Conservation (phyloP, 352 stramenopile species). For the Phytopythium helicoides region DNA sequence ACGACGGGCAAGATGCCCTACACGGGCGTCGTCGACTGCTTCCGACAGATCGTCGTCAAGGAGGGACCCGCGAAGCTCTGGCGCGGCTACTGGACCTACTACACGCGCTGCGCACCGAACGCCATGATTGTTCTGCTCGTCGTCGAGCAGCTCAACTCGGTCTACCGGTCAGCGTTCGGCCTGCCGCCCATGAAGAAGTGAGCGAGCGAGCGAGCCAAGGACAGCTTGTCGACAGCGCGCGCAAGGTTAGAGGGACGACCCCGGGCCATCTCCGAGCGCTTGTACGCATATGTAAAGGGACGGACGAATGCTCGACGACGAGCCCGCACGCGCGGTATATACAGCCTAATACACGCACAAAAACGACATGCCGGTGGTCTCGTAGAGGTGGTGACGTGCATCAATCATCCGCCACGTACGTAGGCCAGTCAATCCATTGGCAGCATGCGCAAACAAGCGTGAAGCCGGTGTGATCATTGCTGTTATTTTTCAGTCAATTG, state of each 20-base stretch:
- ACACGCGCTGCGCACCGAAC: slow-evolving; percentile 97
- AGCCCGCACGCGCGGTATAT: too few relatives aligned
- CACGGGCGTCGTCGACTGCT: slow-evolving; percentile 94
- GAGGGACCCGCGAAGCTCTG: slow-evolving; percentile 96
- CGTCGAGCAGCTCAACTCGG: slow-evolving; percentile 94
- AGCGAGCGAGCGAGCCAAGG: not conserved
- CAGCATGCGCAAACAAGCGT: too few relatives aligned
- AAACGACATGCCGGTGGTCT: too few relatives aligned
- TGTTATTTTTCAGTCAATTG: too few relatives aligned
- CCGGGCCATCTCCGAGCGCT: too few relatives aligned
- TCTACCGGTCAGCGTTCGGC: slow-evolving; percentile 71
- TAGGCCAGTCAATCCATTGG: too few relatives aligned
- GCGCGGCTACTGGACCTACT: slow-evolving; percentile 98
- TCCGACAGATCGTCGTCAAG: slow-evolving; percentile 92
- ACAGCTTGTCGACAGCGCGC: not conserved
- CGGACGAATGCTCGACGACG: too few relatives aligned
- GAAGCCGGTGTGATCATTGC: too few relatives aligned
- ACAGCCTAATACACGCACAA: too few relatives aligned
- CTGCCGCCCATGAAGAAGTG: slow-evolving; percentile 21
- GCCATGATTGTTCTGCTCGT: slow-evolving; percentile 99
- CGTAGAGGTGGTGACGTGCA: too few relatives aligned
- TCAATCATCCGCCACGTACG: too few relatives aligned
- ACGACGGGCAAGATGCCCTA: slow-evolving; percentile 93
- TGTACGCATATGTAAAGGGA: too few relatives aligned
- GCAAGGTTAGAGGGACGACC: slow-evolving; percentile 3